These are phyloP conservation scores for Linum trigynum DNA, from an alignment of 345 rosid genomes.

Conservation along the genomic window DNA sequence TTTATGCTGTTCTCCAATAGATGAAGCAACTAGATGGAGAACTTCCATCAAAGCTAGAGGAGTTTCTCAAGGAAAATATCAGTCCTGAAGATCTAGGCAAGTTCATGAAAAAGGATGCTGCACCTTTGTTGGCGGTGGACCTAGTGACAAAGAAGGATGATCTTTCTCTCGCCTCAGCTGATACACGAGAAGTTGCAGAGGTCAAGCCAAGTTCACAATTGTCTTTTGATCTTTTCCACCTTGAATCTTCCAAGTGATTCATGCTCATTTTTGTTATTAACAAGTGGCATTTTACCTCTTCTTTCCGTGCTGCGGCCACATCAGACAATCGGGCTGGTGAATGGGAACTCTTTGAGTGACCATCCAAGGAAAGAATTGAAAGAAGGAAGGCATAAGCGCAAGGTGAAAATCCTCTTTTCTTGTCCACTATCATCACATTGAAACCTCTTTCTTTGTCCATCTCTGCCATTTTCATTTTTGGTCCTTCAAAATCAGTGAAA, in stretches of 20 bases:
- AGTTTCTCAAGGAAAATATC: constrained; percentile 28
- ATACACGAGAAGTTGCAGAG: constrained; percentile 16
- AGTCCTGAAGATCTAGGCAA: constrained; percentile 17
- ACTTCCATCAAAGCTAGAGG: constrained; percentile 56
- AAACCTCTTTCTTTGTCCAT: neutral
- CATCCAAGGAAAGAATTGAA: constrained; percentile 11
- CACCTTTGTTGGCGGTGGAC: constrained; percentile 19
- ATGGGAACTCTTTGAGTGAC: constrained; percentile 14
- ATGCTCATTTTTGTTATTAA: neutral
- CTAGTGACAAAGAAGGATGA: constrained; percentile 15
- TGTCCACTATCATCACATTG: neutral
- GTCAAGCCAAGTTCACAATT: constrained; percentile 14
- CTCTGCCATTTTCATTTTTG: neutral
- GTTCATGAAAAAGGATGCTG: constrained; percentile 19
- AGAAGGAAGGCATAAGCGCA: constrained; percentile 34
- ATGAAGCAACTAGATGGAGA: constrained; percentile 57
- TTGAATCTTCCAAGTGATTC: neutral
- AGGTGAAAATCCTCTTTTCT: constrained; percentile 28
- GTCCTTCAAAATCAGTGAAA: neutral
- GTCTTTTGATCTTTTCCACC: neutral
- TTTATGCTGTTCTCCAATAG: constrained; percentile 26
- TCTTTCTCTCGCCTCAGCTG: constrained; percentile 11
- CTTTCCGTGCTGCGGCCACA: constrained; percentile 19
- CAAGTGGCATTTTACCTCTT: constrained; percentile 4
- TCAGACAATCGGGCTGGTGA: constrained; percentile 16